Evolutionary conservation across 208 protist genomes (phyloP).

Genomic region (Leishmania braziliensis): DNA sequence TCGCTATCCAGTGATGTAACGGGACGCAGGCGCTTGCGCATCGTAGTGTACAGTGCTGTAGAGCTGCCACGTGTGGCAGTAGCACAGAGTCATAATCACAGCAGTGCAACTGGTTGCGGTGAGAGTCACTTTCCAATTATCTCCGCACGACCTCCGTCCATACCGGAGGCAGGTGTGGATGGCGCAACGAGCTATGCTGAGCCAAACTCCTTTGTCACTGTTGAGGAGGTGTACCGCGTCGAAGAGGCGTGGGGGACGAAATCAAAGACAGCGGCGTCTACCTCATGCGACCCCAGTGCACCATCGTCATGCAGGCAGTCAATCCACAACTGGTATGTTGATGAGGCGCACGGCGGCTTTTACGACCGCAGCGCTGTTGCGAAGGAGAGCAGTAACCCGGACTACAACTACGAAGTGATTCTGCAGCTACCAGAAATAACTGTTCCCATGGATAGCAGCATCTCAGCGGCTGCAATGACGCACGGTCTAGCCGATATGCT

Average conservation of each 20-base stretch:
- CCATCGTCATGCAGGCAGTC: conserved; percentile 27
- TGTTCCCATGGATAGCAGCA: neutral
- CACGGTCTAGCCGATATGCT: conserved; percentile 20
- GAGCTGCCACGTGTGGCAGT: conserved; percentile 64
- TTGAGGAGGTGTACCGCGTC: conserved; percentile 69
- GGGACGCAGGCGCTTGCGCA: conserved; percentile 46
- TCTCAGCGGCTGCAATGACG: neutral
- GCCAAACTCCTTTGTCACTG: conserved; percentile 71
- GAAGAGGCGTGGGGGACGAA: neutral
- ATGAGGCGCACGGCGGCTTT: conserved; percentile 52
- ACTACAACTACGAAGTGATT: conserved; percentile 75
- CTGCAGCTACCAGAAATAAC: conserved; percentile 57
- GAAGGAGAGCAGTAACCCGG: conserved; percentile 45
- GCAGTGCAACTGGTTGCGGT: neutral
- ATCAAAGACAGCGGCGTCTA: neutral
- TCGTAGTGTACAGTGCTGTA: conserved; percentile 55
- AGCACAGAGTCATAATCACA: neutral
- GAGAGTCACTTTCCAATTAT: conserved; percentile 14
- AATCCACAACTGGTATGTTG: conserved; percentile 69
- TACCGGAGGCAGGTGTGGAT: conserved; percentile 18
- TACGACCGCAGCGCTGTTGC: conserved; percentile 73
- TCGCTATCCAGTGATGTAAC: neutral
- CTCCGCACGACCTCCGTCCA: conserved; percentile 15
- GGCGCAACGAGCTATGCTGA: conserved; percentile 36
- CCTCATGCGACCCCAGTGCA: neutral